Conservation (phyloP, 139 green algal genomes). For the Chlorella sp. region DNA sequence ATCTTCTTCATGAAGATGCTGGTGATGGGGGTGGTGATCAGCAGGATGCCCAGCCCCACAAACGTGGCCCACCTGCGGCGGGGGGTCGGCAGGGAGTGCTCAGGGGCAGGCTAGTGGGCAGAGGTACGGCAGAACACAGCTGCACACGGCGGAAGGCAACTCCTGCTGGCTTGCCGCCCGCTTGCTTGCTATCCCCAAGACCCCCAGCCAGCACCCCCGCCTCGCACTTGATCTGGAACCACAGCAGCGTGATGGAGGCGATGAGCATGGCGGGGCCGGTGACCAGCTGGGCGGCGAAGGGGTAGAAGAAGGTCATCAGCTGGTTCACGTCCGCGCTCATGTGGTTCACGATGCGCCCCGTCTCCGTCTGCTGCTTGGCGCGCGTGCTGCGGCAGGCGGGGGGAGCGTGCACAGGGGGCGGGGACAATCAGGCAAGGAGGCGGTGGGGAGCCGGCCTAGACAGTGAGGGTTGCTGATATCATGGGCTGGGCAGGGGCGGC, state of each 20-base stretch:
- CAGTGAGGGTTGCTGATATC: neutral
- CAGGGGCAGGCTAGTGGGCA: neutral
- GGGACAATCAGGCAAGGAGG: neutral
- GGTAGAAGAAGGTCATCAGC: constrained; percentile 59
- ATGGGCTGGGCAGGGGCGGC: neutral
- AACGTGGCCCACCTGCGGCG: constrained; percentile 78
- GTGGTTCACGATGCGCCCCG: constrained; percentile 57
- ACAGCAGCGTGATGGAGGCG: constrained; percentile 82
- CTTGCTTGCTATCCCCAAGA: neutral
- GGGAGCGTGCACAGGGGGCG: neutral
- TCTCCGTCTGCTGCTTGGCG: constrained; percentile 51
- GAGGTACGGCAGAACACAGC: neutral
- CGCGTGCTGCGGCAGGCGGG: constrained; percentile 19
- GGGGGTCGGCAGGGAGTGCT: neutral
- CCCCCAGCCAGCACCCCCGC: neutral
- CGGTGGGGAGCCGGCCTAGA: neutral
- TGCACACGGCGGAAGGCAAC: too few species aligned
- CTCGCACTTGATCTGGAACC: constrained; percentile 73
- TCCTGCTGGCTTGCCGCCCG: too few species aligned
- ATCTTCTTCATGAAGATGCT: constrained; percentile 70
- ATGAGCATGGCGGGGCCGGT: constrained; percentile 76
- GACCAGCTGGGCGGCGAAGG: constrained; percentile 55
- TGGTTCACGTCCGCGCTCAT: constrained; percentile 67
- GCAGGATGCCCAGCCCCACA: constrained; percentile 84
- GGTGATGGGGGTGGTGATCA: constrained; percentile 76